Evolutionary conservation across 2,329 filamentous ascomycete species (phyloP), one percentile per base, ranked within the genome.

Genomic region (Alternaria sp.): DNA sequence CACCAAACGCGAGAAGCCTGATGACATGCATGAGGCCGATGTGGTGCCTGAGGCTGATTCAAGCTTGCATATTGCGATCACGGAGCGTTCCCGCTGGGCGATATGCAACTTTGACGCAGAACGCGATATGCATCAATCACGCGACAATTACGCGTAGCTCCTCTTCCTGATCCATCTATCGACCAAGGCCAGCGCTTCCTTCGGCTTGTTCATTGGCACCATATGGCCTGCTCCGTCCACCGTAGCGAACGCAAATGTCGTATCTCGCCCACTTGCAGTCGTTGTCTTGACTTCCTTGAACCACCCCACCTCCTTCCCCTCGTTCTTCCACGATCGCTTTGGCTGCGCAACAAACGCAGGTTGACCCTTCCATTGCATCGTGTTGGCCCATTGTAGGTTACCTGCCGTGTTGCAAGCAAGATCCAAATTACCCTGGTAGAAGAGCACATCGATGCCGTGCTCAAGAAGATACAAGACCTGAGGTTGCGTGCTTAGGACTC

Each of bases 331-430:
- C 6, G 28, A 32, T 51, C 60, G 62, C 63, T 72, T 73, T 11
- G 64, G 46, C 65, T 79, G 72, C 7, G 76, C 69, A 0, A 74
- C 75, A 66, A 82, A 83, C 11, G 77, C 78, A 3, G 80, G 72
- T 66, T 82, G 81, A 1, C 81, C 81, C 52, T 79, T 80, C 81
- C 81, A 84, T 3, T 70, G 61, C 72, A 83, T 74, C 9, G 70
- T 75, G 18, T 75, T 77, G 18, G 80, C 79, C 77, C 77, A 81
- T 28, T 78, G 68, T 54, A 60, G 71, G 42, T 79, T 80, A 0
- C 79, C 78, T 11, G 78, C 78, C 7, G 78, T 80, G 53, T 81
- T 81, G 54, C 79, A 81, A 8, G 77, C 78, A 47, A 80, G 68
- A 57, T 81, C 79, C 1, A 79, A 62, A 52, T 80, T 81, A 3